Percentiles rank a stretch among this genome's conserved stretches.
phyloP scores from a whole-genome alignment of 2,329 filamentous ascomycete genomes.

The Aspergillus caelatus region DNA sequence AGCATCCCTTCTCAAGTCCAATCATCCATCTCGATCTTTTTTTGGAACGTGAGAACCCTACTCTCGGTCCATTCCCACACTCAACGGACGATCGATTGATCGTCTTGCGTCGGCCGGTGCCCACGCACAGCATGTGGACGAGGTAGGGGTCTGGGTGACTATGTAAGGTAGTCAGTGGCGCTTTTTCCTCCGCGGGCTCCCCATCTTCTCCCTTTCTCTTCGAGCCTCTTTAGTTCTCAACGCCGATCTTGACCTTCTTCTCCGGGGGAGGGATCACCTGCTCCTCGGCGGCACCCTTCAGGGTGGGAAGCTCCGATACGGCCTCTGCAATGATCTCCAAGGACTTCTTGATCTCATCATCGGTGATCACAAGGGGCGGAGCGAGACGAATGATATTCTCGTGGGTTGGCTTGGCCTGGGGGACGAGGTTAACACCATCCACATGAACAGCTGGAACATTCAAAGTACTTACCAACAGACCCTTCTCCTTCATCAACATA shows the following conservation, averaged over 20 bases:
- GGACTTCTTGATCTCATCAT: constrained; percentile 78
- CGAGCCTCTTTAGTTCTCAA: constrained; percentile 55
- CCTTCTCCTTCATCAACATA: constrained; percentile 93
- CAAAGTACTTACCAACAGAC: constrained; percentile 71
- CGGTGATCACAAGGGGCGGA: constrained; percentile 92
- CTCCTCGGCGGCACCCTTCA: constrained; percentile 60
- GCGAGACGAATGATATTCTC: constrained; percentile 98
- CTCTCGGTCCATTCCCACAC: background rate
- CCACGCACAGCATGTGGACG: background rate
- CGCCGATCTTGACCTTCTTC: constrained; percentile 63
- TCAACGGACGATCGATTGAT: background rate
- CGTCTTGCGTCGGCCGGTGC: background rate
- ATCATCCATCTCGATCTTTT: background rate
- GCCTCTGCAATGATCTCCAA: constrained; percentile 79
- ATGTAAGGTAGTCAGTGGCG: background rate
- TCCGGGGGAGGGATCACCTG: constrained; percentile 61
- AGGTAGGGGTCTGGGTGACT: background rate
- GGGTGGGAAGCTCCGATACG: constrained; percentile 74
- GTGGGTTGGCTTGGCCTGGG: constrained; percentile 93
- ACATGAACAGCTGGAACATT: background rate
- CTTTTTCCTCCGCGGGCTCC: background rate
- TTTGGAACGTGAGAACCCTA: background rate
- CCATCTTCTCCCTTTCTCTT: background rate
- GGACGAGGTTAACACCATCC: background rate
- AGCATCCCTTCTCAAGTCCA: background rate